Conservation (phyloP, 2,329 filamentous ascomycete genomes). For the Didymella keratinophila region DNA sequence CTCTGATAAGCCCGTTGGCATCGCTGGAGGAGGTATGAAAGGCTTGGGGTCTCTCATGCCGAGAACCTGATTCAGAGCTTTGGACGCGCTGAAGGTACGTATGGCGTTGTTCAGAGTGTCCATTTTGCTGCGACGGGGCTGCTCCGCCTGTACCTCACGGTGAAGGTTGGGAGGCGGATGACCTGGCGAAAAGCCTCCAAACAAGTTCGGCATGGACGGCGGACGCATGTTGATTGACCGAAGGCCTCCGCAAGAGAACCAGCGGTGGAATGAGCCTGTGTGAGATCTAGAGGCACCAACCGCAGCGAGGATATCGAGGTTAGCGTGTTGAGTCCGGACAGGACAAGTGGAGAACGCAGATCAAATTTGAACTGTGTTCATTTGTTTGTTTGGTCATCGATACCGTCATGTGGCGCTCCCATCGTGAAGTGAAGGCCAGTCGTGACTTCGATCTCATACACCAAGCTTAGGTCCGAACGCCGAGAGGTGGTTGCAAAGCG, state of each 20-base stretch:
- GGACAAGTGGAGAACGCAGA: background rate
- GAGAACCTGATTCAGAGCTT: constrained; percentile 24
- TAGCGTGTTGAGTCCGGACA: background rate
- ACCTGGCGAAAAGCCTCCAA: background rate
- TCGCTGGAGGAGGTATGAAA: constrained; percentile 11
- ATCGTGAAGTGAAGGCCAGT: constrained; percentile 13
- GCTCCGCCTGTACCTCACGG: constrained; percentile 1
- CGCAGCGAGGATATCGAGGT: background rate
- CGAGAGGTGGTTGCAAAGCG: no score
- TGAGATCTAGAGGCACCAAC: background rate
- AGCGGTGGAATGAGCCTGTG: background rate
- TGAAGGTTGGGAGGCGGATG: constrained; percentile 2
- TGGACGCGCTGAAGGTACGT: constrained; percentile 13
- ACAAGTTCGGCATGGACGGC: background rate
- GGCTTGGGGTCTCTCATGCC: constrained; percentile 21
- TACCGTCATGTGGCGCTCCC: constrained; percentile 1
- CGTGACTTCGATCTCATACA: background rate
- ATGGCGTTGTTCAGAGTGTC: constrained; percentile 3
- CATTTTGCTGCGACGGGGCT: constrained; percentile 6
- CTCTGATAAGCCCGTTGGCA: background rate
- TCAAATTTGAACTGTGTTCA: background rate
- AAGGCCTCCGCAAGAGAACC: background rate
- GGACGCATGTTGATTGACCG: constrained; percentile 4
- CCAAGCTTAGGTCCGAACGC: no score
- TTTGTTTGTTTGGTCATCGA: background rate